Evolutionary conservation across 306 rosid genomes (phyloP).

Genomic region (Prosopis cineraria): DNA sequence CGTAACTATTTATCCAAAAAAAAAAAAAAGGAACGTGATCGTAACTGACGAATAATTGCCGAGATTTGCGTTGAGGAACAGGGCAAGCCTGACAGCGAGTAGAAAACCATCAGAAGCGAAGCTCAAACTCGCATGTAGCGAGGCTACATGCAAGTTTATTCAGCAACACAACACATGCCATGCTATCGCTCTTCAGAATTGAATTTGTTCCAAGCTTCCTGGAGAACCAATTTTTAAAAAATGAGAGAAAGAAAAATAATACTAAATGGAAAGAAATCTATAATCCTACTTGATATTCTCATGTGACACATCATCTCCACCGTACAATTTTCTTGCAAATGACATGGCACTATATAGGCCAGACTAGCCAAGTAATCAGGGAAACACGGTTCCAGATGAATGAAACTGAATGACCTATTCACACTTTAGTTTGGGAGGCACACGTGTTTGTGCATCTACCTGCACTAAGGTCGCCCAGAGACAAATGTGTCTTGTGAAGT

Average conservation of each 20-base stretch:
- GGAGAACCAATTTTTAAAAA: slow-evolving; percentile 15
- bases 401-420: neutral
- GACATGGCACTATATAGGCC: slow-evolving; percentile 1
- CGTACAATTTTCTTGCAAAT: neutral
- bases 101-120: slow-evolving; percentile 18
- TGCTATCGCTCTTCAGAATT: slow-evolving; percentile 89
- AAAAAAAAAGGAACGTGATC: slow-evolving; percentile 19
- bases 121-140: slow-evolving; percentile 3
- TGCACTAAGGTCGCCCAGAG: neutral
- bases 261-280: neutral
- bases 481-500: slow-evolving; percentile 15
- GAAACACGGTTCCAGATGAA: slow-evolving; percentile 19
- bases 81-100: neutral
- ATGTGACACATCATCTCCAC: neutral
- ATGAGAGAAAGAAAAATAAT: neutral
- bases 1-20: too few relatives aligned
- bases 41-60: slow-evolving; percentile 31
- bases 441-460: neutral
- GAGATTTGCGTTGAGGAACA: slow-evolving; percentile 13
- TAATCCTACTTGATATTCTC: neutral
- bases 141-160: neutral
- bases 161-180: neutral
- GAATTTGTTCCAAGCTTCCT: slow-evolving; percentile 99
- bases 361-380: slow-evolving; percentile 10
- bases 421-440: slow-evolving; percentile 1